These are phyloP conservation scores for Sporothrix mexicana DNA, from an alignment of 2,329 filamentous ascomycete genomes.

Conservation along the genomic window DNA sequence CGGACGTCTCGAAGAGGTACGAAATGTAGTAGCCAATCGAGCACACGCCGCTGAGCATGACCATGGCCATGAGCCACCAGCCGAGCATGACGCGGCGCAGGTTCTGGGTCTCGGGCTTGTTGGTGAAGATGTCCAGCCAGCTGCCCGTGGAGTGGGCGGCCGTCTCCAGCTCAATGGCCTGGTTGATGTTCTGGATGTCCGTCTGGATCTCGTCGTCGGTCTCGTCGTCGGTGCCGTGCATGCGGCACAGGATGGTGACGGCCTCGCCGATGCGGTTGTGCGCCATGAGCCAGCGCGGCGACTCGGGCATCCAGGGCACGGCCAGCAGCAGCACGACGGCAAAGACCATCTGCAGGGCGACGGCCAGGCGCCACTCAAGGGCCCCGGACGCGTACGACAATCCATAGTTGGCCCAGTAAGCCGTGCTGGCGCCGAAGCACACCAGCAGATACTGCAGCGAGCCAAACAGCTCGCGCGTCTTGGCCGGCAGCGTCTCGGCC, in stretches of 20 bases:
- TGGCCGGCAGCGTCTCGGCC: slow-evolving; percentile 45
- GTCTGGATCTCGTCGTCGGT: slow-evolving; percentile 28
- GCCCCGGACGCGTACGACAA: slow-evolving; percentile 50
- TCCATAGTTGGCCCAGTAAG: slow-evolving; percentile 58
- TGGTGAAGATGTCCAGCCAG: slow-evolving; percentile 37
- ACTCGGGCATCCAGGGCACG: slow-evolving; percentile 50
- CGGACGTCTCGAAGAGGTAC: slow-evolving; percentile 48
- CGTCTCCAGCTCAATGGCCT: slow-evolving; percentile 37
- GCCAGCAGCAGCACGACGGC: slow-evolving; percentile 45
- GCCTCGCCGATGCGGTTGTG: slow-evolving; percentile 48
- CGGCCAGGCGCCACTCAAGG: slow-evolving; percentile 62
- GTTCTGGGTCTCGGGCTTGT: slow-evolving; percentile 34
- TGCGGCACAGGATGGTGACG: slow-evolving; percentile 44
- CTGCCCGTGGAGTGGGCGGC: slow-evolving; percentile 26
- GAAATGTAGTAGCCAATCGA: slow-evolving; percentile 41
- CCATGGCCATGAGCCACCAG: slow-evolving; percentile 39
- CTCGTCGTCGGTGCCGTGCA: slow-evolving; percentile 43
- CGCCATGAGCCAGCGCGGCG: slow-evolving; percentile 50
- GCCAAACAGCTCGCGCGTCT: slow-evolving; percentile 44
- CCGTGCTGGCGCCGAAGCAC: slow-evolving; percentile 49
- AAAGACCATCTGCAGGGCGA: slow-evolving; percentile 51
- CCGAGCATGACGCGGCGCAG: slow-evolving; percentile 35
- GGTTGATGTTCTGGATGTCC: slow-evolving; percentile 34
- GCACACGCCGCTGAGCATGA: slow-evolving; percentile 37
- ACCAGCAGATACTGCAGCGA: slow-evolving; percentile 51